These are phyloP conservation scores for Psilocybe cyanescens DNA, from an alignment of 768 basidiomycete genomes.

Conservation along the genomic window DNA sequence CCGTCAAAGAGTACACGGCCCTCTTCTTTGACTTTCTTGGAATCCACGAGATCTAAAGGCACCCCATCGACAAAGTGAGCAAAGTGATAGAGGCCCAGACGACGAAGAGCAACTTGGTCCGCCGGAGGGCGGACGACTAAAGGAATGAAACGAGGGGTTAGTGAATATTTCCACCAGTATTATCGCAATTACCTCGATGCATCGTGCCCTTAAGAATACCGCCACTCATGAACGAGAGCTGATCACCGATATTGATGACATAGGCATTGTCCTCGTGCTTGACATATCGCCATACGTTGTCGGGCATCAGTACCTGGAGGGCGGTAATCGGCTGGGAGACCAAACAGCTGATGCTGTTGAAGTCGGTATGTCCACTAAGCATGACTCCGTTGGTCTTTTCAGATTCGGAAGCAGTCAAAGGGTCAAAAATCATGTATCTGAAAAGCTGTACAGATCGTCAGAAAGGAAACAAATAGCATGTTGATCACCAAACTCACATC, in stretches of 20 bases:
- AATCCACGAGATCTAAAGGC: slow-evolving; percentile 30
- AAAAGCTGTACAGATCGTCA: slow-evolving; percentile 22
- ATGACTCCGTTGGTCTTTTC: slow-evolving; percentile 37
- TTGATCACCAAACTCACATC: slow-evolving; percentile 24
- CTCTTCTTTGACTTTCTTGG: slow-evolving; percentile 32
- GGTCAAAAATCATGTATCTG: slow-evolving; percentile 40
- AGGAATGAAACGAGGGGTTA: background rate
- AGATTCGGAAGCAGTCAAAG: slow-evolving; percentile 31
- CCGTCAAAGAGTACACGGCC: slow-evolving; percentile 32
- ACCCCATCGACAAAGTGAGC: slow-evolving; percentile 33
- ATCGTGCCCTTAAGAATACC: slow-evolving; percentile 38
- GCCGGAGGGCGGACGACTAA: slow-evolving; percentile 36
- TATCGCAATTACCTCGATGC: slow-evolving; percentile 30
- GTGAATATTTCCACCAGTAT: background rate
- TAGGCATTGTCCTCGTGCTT: slow-evolving; percentile 34
- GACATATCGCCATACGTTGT: slow-evolving; percentile 38
- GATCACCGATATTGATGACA: slow-evolving; percentile 40
- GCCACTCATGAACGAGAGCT: slow-evolving; percentile 38
- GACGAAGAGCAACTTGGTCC: slow-evolving; percentile 31
- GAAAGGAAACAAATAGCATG: background rate
- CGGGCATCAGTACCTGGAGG: slow-evolving; percentile 38
- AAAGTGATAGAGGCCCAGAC: slow-evolving; percentile 38
- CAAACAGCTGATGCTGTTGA: slow-evolving; percentile 35
- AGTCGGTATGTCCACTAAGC: slow-evolving; percentile 39
- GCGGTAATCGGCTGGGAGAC: slow-evolving; percentile 38